Conservation (phyloP, 2,329 filamentous ascomycete species). For the Diaporthe caulivora region DNA sequence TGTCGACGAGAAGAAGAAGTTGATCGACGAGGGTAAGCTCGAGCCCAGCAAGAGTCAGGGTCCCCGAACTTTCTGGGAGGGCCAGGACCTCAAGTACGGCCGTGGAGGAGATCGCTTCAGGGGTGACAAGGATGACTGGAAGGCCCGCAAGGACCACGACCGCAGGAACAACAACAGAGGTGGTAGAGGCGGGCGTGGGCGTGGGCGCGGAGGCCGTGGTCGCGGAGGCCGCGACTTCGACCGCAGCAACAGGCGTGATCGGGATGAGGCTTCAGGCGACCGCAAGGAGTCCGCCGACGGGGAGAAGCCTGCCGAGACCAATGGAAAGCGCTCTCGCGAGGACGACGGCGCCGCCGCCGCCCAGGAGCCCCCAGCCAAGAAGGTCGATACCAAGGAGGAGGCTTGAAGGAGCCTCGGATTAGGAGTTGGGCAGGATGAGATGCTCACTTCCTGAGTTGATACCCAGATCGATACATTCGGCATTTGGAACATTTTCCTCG, state of each 20-base stretch:
- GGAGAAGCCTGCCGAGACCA: conserved; percentile 52
- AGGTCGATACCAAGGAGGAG: conserved; percentile 67
- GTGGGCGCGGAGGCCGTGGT: conserved; percentile 54
- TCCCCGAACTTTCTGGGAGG: conserved; percentile 61
- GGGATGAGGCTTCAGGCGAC: conserved; percentile 50
- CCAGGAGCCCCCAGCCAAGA: conserved; percentile 69
- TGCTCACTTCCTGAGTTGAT: conserved; percentile 35
- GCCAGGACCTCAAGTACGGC: conserved; percentile 54
- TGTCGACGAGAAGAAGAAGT: conserved; percentile 79
- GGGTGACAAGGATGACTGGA: conserved; percentile 71
- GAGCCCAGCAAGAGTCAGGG: conserved; percentile 64
- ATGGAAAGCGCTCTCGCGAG: conserved; percentile 68
- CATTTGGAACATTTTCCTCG: conserved; percentile 34
- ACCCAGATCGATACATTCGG: conserved; percentile 37
- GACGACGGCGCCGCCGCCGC: conserved; percentile 56
- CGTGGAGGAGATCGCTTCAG: conserved; percentile 52
- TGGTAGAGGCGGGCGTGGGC: conserved; percentile 55
- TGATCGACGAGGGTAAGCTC: conserved; percentile 79
- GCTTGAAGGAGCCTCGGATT: conserved; percentile 33
- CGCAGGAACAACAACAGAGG: conserved; percentile 70
- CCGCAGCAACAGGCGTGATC: conserved; percentile 52
- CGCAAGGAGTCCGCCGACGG: conserved; percentile 44
- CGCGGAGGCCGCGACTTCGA: conserved; percentile 59
- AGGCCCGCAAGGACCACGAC: conserved; percentile 72
- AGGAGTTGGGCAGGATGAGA: conserved; percentile 25